These are phyloP conservation scores for Botrytis hyacinthi DNA, from an alignment of 2,329 filamentous ascomycete genomes.

Conservation along the genomic window DNA sequence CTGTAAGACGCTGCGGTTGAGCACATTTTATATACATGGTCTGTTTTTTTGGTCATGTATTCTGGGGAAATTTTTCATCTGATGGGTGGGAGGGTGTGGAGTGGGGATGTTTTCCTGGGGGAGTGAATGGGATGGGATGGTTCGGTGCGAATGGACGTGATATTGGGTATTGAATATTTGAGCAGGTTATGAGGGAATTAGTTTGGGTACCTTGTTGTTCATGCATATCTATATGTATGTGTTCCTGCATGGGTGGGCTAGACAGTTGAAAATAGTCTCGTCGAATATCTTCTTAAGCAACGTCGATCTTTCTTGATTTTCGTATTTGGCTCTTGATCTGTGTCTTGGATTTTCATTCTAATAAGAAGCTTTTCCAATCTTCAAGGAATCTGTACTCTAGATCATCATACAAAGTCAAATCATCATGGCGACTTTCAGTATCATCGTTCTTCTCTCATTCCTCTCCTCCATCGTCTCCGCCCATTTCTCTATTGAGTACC, in stretches of 20 bases:
- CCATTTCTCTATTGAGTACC: slow-evolving; percentile 22
- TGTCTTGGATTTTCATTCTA: not conserved
- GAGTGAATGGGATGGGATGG: not conserved
- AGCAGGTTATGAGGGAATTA: slow-evolving; percentile 19
- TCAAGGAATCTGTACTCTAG: too few species aligned
- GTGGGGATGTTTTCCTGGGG: too few species aligned
- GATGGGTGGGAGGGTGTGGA: not conserved
- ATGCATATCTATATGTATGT: too few species aligned
- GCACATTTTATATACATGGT: slow-evolving; percentile 14
- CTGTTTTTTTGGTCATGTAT: not conserved
- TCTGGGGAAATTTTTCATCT: too few species aligned
- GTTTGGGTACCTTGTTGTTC: not conserved
- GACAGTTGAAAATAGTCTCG: too few species aligned
- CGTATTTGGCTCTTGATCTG: not conserved
- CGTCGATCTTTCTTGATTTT: not conserved
- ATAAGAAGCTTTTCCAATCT: not conserved
- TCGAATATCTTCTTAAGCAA: not conserved
- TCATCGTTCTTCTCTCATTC: not conserved
- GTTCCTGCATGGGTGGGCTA: not conserved
- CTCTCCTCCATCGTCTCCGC: slow-evolving; percentile 18
- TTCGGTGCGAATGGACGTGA: not conserved
- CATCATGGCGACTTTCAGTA: not conserved
- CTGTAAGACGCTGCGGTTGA: not conserved
- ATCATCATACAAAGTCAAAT: not conserved
- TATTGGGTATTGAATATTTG: slow-evolving; percentile 1